phyloP scores from a whole-genome alignment of 2,329 filamentous ascomycete genomes.

The Pseudohalonectria lignicola region DNA sequence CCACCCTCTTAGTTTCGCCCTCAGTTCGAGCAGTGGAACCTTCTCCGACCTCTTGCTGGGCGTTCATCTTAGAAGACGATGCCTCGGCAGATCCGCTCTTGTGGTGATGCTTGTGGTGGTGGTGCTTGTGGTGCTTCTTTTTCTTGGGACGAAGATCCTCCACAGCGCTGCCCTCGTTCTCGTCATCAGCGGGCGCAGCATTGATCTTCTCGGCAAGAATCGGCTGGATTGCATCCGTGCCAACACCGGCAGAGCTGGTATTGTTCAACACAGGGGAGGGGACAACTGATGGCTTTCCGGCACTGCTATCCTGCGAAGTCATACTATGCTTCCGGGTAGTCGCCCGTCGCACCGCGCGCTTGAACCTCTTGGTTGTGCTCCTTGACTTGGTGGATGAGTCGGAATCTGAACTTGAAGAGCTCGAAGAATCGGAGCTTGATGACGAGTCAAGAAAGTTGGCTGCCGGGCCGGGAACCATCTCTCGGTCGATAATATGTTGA shows the following conservation, averaged over 20 bases:
- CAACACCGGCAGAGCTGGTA: neutral
- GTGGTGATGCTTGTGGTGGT: slow-evolving; percentile 15
- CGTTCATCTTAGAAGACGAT: too few relatives aligned
- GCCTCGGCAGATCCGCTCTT: neutral
- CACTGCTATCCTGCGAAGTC: slow-evolving; percentile 19
- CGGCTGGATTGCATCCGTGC: slow-evolving; percentile 4
- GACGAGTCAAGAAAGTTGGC: slow-evolving; percentile 52
- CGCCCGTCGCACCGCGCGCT: slow-evolving; percentile 45
- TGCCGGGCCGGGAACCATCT: slow-evolving; percentile 57
- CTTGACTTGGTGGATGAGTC: slow-evolving; percentile 37
- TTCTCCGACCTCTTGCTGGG: too few relatives aligned
- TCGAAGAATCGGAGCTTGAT: slow-evolving; percentile 22
- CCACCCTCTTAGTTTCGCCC: slow-evolving; percentile 26
- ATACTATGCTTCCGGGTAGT: slow-evolving; percentile 57
- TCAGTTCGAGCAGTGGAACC: neutral
- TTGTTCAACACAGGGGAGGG: too few relatives aligned
- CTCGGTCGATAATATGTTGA: slow-evolving; percentile 49
- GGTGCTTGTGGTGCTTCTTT: slow-evolving; percentile 25
- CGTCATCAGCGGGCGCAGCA: slow-evolving; percentile 9
- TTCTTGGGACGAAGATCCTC: slow-evolving; percentile 8
- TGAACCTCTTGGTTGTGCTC: slow-evolving; percentile 49
- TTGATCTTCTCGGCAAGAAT: neutral
- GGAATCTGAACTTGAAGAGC: slow-evolving; percentile 41
- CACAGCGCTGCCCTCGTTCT: slow-evolving; percentile 5
- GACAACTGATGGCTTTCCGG: too few relatives aligned